A percentile compares a stretch with the other conserved stretches of the same genome.
phyloP scores from a whole-genome alignment of 2,329 filamentous ascomycete species.

The Chaetomium globosum region DNA sequence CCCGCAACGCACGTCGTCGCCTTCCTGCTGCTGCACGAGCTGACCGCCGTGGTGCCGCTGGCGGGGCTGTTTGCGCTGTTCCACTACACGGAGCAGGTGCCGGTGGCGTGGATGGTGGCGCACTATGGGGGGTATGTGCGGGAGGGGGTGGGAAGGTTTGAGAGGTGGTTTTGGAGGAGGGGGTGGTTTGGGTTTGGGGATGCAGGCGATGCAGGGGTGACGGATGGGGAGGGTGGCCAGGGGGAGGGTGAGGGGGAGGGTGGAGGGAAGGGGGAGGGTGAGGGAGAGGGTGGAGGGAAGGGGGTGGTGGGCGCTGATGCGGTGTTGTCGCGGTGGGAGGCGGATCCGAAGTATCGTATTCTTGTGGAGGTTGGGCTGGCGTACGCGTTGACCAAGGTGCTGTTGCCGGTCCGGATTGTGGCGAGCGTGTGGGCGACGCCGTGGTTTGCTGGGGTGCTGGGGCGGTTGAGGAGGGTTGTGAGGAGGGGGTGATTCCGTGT shows the following conservation, averaged over 20 bases:
- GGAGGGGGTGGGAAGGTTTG: conserved; percentile 72
- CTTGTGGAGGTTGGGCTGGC: conserved; percentile 77
- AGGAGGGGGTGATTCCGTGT: conserved; percentile 20
- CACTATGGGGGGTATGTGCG: conserved; percentile 56
- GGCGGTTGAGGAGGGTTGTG: conserved; percentile 46
- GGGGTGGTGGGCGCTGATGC: conserved; percentile 16
- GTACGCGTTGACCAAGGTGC: conserved; percentile 84
- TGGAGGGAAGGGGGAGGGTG: conserved; percentile 38
- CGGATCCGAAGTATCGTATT: conserved; percentile 56
- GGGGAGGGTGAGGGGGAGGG: conserved; percentile 35
- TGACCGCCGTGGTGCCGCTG: conserved; percentile 83
- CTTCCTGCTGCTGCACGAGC: conserved; percentile 87
- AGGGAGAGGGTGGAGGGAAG: conserved; percentile 39
- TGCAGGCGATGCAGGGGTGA: not conserved
- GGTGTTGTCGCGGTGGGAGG: conserved; percentile 44
- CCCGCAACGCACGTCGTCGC: conserved; percentile 81
- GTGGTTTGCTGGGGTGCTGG: conserved; percentile 76
- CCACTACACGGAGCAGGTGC: conserved; percentile 77
- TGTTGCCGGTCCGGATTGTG: conserved; percentile 76
- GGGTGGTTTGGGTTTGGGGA: conserved; percentile 73
- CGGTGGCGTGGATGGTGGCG: conserved; percentile 55
- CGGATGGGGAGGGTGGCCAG: conserved; percentile 38
- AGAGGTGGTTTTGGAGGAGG: conserved; percentile 74
- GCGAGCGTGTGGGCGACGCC: conserved; percentile 86
- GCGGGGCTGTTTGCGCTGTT: conserved; percentile 74